Percentiles rank a stretch among this genome's conserved stretches.
Conservation (phyloP, 805 yeast genomes). For the Teunomyces pallodes region DNA sequence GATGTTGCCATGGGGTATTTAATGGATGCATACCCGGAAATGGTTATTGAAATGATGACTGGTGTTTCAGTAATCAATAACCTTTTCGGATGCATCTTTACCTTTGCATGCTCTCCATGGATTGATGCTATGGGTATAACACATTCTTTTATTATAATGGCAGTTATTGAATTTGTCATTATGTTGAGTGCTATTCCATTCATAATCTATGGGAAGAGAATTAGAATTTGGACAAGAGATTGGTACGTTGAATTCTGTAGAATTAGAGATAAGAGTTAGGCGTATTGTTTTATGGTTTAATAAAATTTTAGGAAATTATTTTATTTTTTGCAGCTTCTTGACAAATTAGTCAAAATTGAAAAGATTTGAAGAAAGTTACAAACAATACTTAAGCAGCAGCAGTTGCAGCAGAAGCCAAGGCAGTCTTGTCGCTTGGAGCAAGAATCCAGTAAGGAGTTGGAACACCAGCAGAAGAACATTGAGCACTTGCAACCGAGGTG, state of each 20-base stretch:
- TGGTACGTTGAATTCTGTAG: slow-evolving; percentile 55
- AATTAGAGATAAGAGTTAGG: slow-evolving; percentile 16
- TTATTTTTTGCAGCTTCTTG: background rate
- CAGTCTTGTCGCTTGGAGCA: slow-evolving; percentile 21
- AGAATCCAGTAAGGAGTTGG: slow-evolving; percentile 32
- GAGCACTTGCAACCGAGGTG: slow-evolving; percentile 28
- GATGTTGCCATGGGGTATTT: slow-evolving; percentile 66
- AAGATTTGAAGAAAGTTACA: background rate
- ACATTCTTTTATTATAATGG: slow-evolving; percentile 59
- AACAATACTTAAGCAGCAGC: slow-evolving; percentile 3
- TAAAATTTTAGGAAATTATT: background rate
- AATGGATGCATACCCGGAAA: slow-evolving; percentile 68
- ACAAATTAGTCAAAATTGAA: background rate
- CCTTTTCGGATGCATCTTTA: slow-evolving; percentile 61
- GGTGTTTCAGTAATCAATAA: slow-evolving; percentile 67
- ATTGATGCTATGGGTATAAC: slow-evolving; percentile 54
- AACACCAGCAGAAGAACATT: slow-evolving; percentile 37
- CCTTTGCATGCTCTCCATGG: slow-evolving; percentile 64
- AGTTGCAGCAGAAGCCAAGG: slow-evolving; percentile 24
- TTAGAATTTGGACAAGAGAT: slow-evolving; percentile 57
- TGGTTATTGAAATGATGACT: slow-evolving; percentile 69
- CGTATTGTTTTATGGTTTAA: background rate
- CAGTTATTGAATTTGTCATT: slow-evolving; percentile 57
- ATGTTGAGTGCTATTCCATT: slow-evolving; percentile 58
- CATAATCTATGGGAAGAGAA: slow-evolving; percentile 56